phyloP scores from a whole-genome alignment of 1,284 basidiomycete genomes.

The Ceratorhiza oryzae-sativae region DNA sequence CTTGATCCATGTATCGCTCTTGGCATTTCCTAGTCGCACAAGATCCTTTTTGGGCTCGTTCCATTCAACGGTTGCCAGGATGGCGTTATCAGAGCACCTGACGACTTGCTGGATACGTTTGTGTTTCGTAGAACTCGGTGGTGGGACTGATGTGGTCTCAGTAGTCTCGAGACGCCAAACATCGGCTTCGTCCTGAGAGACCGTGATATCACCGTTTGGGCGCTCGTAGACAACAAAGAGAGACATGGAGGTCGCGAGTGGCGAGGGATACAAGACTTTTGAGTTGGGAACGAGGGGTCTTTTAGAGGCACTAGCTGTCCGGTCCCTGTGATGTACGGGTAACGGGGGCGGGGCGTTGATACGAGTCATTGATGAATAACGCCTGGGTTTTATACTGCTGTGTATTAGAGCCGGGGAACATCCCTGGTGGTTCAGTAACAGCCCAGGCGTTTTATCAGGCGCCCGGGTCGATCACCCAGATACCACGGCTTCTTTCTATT shows the following conservation, averaged over 20 bases:
- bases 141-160: background rate
- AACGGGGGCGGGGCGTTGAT: background rate
- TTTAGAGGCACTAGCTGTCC: background rate
- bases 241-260: slow-evolving; percentile 13
- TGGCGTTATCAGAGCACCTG: slow-evolving; percentile 6
- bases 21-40: slow-evolving; percentile 10
- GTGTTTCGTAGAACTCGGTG: background rate
- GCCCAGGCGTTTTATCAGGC: slow-evolving; percentile 7
- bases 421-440: background rate
- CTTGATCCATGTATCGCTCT: slow-evolving; percentile 15
- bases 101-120: slow-evolving; percentile 26
- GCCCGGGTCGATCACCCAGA: background rate
- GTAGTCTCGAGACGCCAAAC: background rate
- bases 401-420: background rate
- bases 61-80: slow-evolving; percentile 23
- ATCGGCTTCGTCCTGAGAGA: slow-evolving; percentile 9
- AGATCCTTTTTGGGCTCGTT: slow-evolving; percentile 26
- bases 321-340: background rate
- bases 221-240: slow-evolving; percentile 22
- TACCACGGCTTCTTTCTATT: background rate
- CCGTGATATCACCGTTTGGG: slow-evolving; percentile 25
- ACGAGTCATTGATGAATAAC: background rate
- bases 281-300: background rate
- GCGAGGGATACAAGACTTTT: background rate
- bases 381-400: background rate